Conservation (phyloP, 371 early-diverging fungal species). For the Mortierella sp. region DNA sequence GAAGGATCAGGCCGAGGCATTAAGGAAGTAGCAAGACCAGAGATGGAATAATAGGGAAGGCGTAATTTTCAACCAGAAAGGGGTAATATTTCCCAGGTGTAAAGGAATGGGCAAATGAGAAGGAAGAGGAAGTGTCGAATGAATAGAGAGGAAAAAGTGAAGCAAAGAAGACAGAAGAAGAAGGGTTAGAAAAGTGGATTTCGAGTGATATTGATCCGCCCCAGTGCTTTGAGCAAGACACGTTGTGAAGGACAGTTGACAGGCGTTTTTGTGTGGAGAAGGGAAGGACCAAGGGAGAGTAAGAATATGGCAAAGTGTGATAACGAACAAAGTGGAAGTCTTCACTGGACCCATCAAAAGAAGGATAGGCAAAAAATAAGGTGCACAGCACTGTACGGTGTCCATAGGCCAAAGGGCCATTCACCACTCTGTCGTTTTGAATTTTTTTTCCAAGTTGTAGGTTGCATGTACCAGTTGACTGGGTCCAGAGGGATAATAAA, state of each 20-base stretch:
- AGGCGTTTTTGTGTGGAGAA: not conserved
- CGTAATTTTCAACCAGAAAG: constrained; percentile 34
- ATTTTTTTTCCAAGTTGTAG: not conserved
- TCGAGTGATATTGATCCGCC: not conserved
- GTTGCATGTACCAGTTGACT: constrained; percentile 3
- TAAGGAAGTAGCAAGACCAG: constrained; percentile 31
- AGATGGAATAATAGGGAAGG: constrained; percentile 10
- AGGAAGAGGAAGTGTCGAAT: not conserved
- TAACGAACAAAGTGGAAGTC: not conserved
- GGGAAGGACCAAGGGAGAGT: not conserved
- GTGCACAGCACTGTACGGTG: not conserved
- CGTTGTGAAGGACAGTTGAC: not conserved
- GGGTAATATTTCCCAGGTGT: constrained; percentile 28
- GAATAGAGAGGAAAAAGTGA: not conserved
- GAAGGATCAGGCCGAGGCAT: constrained; percentile 47
- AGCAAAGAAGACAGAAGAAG: not conserved
- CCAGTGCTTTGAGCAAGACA: not conserved
- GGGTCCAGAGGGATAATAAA: not conserved
- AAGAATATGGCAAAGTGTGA: not conserved
- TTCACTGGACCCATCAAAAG: too few relatives aligned
- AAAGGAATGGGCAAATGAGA: constrained; percentile 5
- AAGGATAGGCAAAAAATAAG: not conserved
- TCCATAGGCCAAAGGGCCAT: constrained; percentile 6
- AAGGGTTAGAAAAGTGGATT: not conserved
- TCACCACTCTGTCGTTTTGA: not conserved